Conservation (phyloP, 164 flowering plant genomes). For the Tinospora cordifolia region DNA sequence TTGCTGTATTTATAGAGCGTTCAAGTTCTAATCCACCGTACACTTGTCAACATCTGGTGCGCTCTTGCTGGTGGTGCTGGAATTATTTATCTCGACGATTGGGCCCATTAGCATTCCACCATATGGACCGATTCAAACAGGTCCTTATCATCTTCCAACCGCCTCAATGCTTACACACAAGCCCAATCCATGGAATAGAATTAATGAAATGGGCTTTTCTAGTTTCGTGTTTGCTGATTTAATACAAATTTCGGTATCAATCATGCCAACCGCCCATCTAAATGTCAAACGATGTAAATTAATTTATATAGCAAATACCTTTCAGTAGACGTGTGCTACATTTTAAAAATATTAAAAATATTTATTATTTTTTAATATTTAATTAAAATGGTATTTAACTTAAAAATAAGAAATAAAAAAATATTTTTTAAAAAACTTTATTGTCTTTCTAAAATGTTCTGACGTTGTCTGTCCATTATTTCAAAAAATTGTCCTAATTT, state of each 20-base stretch:
- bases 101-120: neutral
- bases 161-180: neutral
- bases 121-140: neutral
- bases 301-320: too few relatives aligned
- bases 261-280: conserved; percentile 1
- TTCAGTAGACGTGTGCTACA: too few relatives aligned
- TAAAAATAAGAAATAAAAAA: too few relatives aligned
- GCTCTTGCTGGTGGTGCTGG: neutral
- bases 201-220: neutral
- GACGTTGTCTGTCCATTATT: too few relatives aligned
- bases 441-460: too few relatives aligned
- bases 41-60: neutral
- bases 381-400: too few relatives aligned
- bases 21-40: neutral
- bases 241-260: neutral
- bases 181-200: neutral
- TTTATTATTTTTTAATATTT: neutral
- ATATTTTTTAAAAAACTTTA: too few relatives aligned
- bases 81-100: neutral
- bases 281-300: neutral
- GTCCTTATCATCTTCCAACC: neutral
- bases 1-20: neutral
- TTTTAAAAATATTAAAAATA: neutral
- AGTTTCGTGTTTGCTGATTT: neutral
- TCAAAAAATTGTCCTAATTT: too few relatives aligned